Base-by-base conservation (phyloP, 176 grass and related monocot species). In the Canna indica region DNA sequence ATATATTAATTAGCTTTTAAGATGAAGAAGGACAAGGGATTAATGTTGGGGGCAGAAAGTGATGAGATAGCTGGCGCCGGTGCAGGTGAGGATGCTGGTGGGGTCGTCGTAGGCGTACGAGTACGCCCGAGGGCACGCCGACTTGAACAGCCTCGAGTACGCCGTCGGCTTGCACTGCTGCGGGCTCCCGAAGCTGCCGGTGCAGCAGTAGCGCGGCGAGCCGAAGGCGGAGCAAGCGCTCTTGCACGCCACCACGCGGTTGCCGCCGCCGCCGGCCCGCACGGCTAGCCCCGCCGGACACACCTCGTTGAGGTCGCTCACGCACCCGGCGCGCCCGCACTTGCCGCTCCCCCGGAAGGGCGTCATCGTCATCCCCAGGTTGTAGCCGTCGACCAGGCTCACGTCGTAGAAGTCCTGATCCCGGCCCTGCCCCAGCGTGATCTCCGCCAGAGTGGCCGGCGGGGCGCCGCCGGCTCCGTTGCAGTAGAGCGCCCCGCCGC, bases 91-190 rank as follows among this genome's bases (percentile, higher is more conserved):
- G 73, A 99, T 88, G 75, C 88, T 91, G 0, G 82, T 82, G 0
- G 84, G 84, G 20, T 99, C 95, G 38, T 99, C 95, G 28, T 99
- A 99, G 0, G 95, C 95, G 47, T 99, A 99, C 0, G 95, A 99
- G 81, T 99, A 99, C 0, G 95, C 95, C 80, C 80, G 87, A 17
- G 95, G 95, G 76, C 95, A 99, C 0, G 95, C 95, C 7, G 64
- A 33, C 77, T 99, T 99, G 95, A 99, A 99, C 3, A 99, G 78
- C 78, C 78, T 5, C 1, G 95, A 99, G 86, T 90, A 99, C 0
- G 78, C 67, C 42, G 90, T 99, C 7, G 90, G 95, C 86, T 99
- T 99, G 56, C 95, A 99, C 72, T 61, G 73, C 80, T 93, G 90
- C 24, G 95, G 95, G 0, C 82, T 75, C 0, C 95, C 95, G 5